Base-by-base conservation (phyloP, 192 early-diverging fungal species). In the Gonapodya prolifera region DNA sequence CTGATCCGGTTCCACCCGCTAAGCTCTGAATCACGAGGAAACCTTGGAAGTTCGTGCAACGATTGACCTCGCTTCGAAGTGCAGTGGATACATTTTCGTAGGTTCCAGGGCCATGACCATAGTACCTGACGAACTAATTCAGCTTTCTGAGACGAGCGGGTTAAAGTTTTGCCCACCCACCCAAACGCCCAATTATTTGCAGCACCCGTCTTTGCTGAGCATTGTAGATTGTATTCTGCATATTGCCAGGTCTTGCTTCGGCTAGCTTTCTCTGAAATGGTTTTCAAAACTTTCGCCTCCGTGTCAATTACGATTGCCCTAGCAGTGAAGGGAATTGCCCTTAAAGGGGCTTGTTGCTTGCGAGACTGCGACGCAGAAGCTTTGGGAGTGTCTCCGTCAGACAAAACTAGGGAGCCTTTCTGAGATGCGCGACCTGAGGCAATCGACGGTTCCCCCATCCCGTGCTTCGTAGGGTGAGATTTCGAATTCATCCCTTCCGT, bases 1-100 rank as follows among this genome's bases (percentile, higher is more conserved):
- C 78, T 1, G 77, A 78, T 1, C 78, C 78, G n/a, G 78, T 79
- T 1, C 78, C 78, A 0, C 78, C 78, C 1, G 78, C 78, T 34
- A 79, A 33, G 69, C 77, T 78, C 17, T 78, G 78, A 28, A 79
- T 78, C 18, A 79, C 71, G 18, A 79, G 30, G 18, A 79, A 78
- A 0, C 35, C 76, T 23, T 8, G 23, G 45, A 61, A 61, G 23
- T 61, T 61, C 23, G 45, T 61, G 45, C 45, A 61, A 23, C 8
- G 45, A 16, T 61, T 8, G 23, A 61, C 45, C 45, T 61, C 45
- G 8, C 8, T 61, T 23, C 23, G 8, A 61, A 61, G 8, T 61
- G 45, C 45, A 61, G 45, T 23, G 45, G 45, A 8, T 16, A 61
- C 45, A 8, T 16, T 61, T 61, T 61, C 45, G 45, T 16, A 61